Conservation (phyloP, 257 asterid species). For the Primulina tabacum region DNA sequence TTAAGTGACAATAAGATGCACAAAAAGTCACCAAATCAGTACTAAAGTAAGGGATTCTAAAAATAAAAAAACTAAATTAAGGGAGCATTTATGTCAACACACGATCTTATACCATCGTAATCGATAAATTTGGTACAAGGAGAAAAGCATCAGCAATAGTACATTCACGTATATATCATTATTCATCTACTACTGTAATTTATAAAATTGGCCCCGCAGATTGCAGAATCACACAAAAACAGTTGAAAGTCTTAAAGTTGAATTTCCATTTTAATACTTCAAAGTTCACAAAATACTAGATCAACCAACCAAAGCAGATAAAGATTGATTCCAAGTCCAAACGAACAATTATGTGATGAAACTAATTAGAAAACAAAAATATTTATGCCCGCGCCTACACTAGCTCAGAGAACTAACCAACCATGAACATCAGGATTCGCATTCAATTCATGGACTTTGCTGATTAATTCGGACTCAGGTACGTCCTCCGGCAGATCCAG, state of each 20-base stretch:
- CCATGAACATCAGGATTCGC: constrained; percentile 89
- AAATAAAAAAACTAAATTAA: background rate
- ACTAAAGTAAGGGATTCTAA: too few species aligned
- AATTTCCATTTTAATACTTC: background rate
- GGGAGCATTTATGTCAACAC: background rate
- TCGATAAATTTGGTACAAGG: too few species aligned
- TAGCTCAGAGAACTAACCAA: constrained; percentile 21
- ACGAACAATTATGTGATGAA: background rate
- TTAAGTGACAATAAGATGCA: background rate
- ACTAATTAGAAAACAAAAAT: background rate
- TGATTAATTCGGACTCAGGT: constrained; percentile 65
- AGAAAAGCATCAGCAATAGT: too few species aligned
- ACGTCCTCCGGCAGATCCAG: constrained; percentile 83
- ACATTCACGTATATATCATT: too few species aligned
- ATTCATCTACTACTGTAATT: too few species aligned
- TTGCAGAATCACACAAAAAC: background rate
- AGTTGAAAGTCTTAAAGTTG: too few species aligned
- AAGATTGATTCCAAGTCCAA: too few species aligned
- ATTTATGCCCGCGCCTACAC: background rate
- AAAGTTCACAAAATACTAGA: background rate
- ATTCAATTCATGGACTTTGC: constrained; percentile 77
- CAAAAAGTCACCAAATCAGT: background rate
- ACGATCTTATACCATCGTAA: too few species aligned
- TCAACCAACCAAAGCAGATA: too few species aligned
- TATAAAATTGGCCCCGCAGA: background rate